Percentiles rank a stretch among this genome's conserved stretches.
phyloP scores from a whole-genome alignment of 1,139 yeast species.

The Pichia sp. region DNA sequence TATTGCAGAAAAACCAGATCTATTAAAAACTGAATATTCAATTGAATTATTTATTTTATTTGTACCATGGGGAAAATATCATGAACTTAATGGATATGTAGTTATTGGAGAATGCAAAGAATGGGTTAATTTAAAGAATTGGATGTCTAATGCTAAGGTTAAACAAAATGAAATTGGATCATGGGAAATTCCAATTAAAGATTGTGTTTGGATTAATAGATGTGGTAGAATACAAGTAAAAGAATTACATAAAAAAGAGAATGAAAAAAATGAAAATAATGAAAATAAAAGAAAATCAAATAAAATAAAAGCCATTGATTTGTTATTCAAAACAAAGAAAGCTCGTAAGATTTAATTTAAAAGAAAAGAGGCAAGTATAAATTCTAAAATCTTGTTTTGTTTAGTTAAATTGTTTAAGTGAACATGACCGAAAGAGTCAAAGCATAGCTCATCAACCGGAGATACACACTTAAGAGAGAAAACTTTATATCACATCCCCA shows the following conservation, averaged over 20 bases:
- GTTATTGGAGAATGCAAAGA: slow-evolving; percentile 16
- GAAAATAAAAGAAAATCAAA: not conserved
- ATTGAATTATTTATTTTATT: slow-evolving; percentile 11
- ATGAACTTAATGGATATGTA: slow-evolving; percentile 9
- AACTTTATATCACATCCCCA: slow-evolving; percentile 9
- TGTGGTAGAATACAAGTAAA: slow-evolving; percentile 10
- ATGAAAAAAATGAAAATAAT: not conserved
- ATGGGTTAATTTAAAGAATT: slow-evolving; percentile 8
- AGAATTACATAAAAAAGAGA: not conserved
- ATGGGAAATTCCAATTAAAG: slow-evolving; percentile 9
- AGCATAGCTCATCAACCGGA: slow-evolving; percentile 18
- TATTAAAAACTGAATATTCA: not conserved
- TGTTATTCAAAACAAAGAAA: slow-evolving; percentile 7
- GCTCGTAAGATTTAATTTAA: not conserved
- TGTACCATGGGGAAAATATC: slow-evolving; percentile 13
- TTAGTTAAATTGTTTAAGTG: slow-evolving; percentile 14
- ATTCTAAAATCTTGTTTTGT: no score
- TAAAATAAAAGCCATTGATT: slow-evolving; percentile 8
- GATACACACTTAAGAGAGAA: slow-evolving; percentile 16
- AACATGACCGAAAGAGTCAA: slow-evolving; percentile 18
- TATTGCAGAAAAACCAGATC: slow-evolving; percentile 1
- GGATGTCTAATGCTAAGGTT: slow-evolving; percentile 3
- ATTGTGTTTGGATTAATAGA: slow-evolving; percentile 13
- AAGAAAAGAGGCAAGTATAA: not conserved
- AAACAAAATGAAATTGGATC: not conserved